Percentiles rank a stretch among this genome's conserved stretches.
phyloP scores from a whole-genome alignment of 306 rosid genomes.

The Glycine latifolia region DNA sequence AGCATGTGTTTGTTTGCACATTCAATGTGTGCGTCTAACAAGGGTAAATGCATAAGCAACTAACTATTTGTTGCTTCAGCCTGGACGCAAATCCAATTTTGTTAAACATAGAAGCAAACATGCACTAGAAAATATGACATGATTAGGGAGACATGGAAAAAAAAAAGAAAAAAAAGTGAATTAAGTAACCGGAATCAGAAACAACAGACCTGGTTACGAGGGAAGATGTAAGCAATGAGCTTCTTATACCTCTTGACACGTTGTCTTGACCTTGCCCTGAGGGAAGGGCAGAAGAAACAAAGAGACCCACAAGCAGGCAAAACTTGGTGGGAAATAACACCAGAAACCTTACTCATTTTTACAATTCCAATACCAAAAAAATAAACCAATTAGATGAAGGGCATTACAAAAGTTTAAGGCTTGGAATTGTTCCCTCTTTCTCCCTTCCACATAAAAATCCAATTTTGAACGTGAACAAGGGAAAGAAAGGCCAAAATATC shows the following conservation, averaged over 20 bases:
- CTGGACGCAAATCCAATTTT: neutral
- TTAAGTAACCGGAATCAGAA: neutral
- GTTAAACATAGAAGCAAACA: neutral
- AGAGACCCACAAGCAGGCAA: conserved; percentile 90
- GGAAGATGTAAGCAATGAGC: conserved; percentile 91
- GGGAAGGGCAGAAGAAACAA: conserved; percentile 89
- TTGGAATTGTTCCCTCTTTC: conserved; percentile 59
- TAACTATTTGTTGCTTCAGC: conserved; percentile 1
- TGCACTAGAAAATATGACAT: conserved; percentile 21
- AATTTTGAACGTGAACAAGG: conserved; percentile 57
- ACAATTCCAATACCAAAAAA: conserved; percentile 25
- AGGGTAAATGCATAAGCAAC: neutral
- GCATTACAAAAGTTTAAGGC: neutral
- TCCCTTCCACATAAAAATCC: conserved; percentile 62
- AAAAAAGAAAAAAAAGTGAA: neutral
- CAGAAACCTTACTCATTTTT: conserved; percentile 73
- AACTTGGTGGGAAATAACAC: conserved; percentile 88
- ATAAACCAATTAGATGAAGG: neutral
- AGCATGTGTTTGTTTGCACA: conserved; percentile 10
- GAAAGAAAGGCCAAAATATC: conserved; percentile 64
- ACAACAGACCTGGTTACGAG: conserved; percentile 77
- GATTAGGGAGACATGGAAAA: neutral
- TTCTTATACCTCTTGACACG: conserved; percentile 99
- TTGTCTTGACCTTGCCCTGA: conserved; percentile 95
- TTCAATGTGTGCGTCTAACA: neutral